phyloP scores from a whole-genome alignment of 768 basidiomycete species.

The Suillus variegatus region DNA sequence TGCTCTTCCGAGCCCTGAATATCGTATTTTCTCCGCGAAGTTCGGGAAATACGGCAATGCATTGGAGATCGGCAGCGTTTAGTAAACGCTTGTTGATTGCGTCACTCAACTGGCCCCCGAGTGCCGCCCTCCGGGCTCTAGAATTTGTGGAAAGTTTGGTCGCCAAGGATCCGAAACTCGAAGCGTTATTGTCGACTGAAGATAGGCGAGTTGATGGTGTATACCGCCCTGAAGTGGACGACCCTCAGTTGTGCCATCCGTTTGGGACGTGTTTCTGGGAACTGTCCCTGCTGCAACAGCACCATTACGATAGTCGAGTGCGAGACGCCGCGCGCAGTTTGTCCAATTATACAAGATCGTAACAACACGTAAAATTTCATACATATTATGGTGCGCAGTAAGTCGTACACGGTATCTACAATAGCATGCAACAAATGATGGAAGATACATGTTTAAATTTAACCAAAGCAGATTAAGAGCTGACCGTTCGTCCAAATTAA shows the following conservation, averaged over 20 bases:
- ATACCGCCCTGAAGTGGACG: slow-evolving; percentile 84
- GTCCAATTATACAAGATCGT: slow-evolving; percentile 44
- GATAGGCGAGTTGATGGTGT: slow-evolving; percentile 84
- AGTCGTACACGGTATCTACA: slow-evolving; percentile 35
- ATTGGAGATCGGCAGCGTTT: slow-evolving; percentile 87
- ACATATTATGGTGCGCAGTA: slow-evolving; percentile 28
- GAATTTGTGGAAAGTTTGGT: slow-evolving; percentile 75
- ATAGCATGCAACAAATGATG: slow-evolving; percentile 22
- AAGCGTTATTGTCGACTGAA: slow-evolving; percentile 82
- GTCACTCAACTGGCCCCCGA: slow-evolving; percentile 79
- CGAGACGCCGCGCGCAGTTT: slow-evolving; percentile 65
- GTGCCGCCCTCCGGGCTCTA: slow-evolving; percentile 63
- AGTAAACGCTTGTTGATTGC: slow-evolving; percentile 87
- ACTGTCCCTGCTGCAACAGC: slow-evolving; percentile 58
- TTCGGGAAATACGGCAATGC: slow-evolving; percentile 53
- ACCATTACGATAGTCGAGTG: slow-evolving; percentile 69
- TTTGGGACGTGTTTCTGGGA: slow-evolving; percentile 91
- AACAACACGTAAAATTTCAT: slow-evolving; percentile 24
- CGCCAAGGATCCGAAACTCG: slow-evolving; percentile 76
- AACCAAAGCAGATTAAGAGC: slow-evolving; percentile 22
- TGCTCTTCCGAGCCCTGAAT: slow-evolving; percentile 85
- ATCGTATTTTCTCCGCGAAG: slow-evolving; percentile 79
- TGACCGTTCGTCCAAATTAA: slow-evolving; percentile 11
- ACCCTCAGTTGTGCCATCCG: slow-evolving; percentile 80
- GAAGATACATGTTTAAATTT: slow-evolving; percentile 23